phyloP scores from a whole-genome alignment of 192 early-diverging fungal genomes.

The Powellomyces hirtus region DNA sequence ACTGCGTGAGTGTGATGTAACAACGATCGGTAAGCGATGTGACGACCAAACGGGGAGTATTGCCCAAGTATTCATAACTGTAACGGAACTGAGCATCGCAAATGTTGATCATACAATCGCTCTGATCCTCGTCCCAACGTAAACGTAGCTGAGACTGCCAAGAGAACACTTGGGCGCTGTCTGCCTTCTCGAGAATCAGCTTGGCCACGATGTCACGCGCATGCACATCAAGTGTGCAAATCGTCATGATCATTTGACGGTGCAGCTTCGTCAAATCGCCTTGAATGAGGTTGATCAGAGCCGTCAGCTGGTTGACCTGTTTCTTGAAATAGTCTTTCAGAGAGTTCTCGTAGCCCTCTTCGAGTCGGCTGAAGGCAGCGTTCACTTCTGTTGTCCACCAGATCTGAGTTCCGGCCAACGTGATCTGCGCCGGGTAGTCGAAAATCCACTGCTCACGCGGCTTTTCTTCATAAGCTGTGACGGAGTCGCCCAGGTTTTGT shows the following conservation, averaged over 20 bases:
- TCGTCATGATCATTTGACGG: conserved; percentile 70
- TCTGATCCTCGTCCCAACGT: conserved; percentile 61
- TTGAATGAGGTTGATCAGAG: conserved; percentile 62
- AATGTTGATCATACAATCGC: conserved; percentile 66
- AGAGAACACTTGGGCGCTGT: conserved; percentile 63
- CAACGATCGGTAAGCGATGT: conserved; percentile 66
- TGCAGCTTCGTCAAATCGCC: conserved; percentile 50
- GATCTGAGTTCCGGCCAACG: conserved; percentile 60
- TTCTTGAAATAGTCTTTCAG: conserved; percentile 73
- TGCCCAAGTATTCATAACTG: conserved; percentile 65
- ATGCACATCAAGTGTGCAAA: conserved; percentile 67
- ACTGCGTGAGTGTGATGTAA: conserved; percentile 66
- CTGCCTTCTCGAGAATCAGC: conserved; percentile 63
- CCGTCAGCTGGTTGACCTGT: conserved; percentile 64
- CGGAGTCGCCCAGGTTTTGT: conserved; percentile 53
- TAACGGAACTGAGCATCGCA: conserved; percentile 64
- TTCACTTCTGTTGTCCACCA: conserved; percentile 75
- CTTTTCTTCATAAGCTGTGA: conserved; percentile 64
- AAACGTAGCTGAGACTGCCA: conserved; percentile 65
- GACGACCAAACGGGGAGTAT: conserved; percentile 64
- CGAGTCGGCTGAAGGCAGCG: conserved; percentile 55
- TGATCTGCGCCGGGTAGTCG: conserved; percentile 65
- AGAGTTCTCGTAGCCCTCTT: conserved; percentile 68
- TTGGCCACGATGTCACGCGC: conserved; percentile 68
- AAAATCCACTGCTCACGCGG: conserved; percentile 72